phyloP scores from a whole-genome alignment of 495 filamentous ascomycete genomes.

The Paragyromitra xinjiangensis region DNA sequence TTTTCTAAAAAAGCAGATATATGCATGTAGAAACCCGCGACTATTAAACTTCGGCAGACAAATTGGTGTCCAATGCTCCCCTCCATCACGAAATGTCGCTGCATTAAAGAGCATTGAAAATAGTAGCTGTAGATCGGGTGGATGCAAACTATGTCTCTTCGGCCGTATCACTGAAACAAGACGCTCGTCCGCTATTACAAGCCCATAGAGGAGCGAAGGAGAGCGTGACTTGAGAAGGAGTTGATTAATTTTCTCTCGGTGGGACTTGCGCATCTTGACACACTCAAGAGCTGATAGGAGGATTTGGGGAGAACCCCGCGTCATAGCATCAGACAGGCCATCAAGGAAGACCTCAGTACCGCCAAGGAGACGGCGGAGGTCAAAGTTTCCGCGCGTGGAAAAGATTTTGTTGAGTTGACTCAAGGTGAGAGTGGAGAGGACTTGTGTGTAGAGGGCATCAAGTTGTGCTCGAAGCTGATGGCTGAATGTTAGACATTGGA shows the following conservation, averaged over 20 bases:
- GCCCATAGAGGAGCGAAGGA: constrained; percentile 83
- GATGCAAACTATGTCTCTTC: constrained; percentile 93
- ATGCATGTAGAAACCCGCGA: constrained; percentile 98
- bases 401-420: constrained; percentile 90
- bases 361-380: constrained; percentile 89
- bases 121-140: constrained; percentile 92
- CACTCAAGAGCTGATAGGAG: constrained; percentile 92
- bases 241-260: constrained; percentile 86
- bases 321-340: constrained; percentile 92
- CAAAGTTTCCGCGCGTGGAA: constrained; percentile 85
- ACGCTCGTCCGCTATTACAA: constrained; percentile 91
- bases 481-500: constrained; percentile 2
- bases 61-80: constrained; percentile 97
- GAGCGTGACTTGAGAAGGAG: constrained; percentile 79
- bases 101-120: constrained; percentile 99
- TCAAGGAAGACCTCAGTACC: constrained; percentile 92
- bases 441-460: constrained; percentile 96
- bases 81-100: constrained; percentile 83
- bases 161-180: constrained; percentile 94
- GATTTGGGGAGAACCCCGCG: constrained; percentile 85
- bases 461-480: constrained; percentile 85
- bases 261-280: constrained; percentile 82
- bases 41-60: constrained; percentile 98
- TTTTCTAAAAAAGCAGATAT: constrained; percentile 84
- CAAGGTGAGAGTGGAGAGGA: constrained; percentile 91